A percentile compares a stretch with the other conserved stretches of the same genome.
These are phyloP conservation scores for Colletotrichum abscissum DNA, from an alignment of 2,329 filamentous ascomycete species.

Conservation along the genomic window DNA sequence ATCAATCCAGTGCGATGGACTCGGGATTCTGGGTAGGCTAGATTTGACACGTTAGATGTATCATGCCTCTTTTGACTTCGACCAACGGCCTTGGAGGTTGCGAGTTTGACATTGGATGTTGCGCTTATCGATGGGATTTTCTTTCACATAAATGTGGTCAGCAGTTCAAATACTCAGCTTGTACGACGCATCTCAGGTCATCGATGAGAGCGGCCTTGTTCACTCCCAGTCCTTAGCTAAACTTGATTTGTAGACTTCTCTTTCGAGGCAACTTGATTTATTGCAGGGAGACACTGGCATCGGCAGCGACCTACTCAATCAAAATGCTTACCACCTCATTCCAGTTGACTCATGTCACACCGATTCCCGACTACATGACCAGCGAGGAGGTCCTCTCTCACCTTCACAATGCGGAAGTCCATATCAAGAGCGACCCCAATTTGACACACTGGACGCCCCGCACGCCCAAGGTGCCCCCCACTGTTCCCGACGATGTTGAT, in stretches of 20 bases:
- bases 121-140: neutral
- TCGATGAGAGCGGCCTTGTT: neutral
- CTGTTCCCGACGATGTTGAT: conserved; percentile 42
- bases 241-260: neutral
- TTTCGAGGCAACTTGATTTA: neutral
- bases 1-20: neutral
- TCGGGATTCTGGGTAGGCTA: neutral
- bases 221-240: neutral
- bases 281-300: neutral
- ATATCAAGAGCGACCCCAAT: conserved; percentile 64
- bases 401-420: conserved; percentile 63
- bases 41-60: neutral
- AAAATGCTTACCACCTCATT: conserved; percentile 57
- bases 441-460: conserved; percentile 49
- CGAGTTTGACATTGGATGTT: neutral
- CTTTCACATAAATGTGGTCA: neutral
- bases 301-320: neutral
- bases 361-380: conserved; percentile 52
- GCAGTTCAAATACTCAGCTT: neutral
- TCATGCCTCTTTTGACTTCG: neutral
- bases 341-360: conserved; percentile 53
- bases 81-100: neutral
- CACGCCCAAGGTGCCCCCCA: conserved; percentile 40
- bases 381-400: conserved; percentile 51
- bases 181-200: neutral